Conservation (phyloP, 805 yeast genomes). For the Ogataea ramenticola region DNA sequence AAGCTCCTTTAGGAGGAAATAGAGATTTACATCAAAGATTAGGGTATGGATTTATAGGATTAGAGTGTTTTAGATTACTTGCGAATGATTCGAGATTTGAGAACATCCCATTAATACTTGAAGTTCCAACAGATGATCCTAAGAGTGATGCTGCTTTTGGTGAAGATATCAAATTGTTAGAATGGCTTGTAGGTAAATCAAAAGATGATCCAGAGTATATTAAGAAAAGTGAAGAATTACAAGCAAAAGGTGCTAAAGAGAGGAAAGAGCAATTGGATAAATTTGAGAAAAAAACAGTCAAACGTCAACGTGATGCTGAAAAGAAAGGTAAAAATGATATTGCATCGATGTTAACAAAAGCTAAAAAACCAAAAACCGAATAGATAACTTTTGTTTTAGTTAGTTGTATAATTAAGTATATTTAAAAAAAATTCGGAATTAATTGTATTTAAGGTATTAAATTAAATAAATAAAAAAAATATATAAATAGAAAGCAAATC, state of each 20-base stretch:
- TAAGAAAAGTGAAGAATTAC: conserved; percentile 41
- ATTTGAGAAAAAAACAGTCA: conserved; percentile 45
- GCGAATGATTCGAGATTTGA: conserved; percentile 61
- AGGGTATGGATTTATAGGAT: conserved; percentile 84
- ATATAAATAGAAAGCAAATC: too few species aligned
- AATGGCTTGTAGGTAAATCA: conserved; percentile 63
- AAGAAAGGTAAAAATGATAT: conserved; percentile 12
- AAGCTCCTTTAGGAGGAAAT: conserved; percentile 86
- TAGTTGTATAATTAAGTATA: too few species aligned
- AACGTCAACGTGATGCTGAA: conserved; percentile 15
- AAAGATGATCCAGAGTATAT: conserved; percentile 49
- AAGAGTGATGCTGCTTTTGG: conserved; percentile 64
- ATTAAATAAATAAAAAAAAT: too few species aligned
- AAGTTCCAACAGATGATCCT: conserved; percentile 64
- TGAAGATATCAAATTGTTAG: conserved; percentile 73
- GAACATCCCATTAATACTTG: conserved; percentile 73
- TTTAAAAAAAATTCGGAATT: too few species aligned
- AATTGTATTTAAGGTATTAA: too few species aligned
- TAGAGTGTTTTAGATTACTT: conserved; percentile 73
- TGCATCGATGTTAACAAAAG: conserved; percentile 14
- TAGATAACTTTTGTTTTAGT: too few species aligned
- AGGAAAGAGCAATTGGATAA: conserved; percentile 64
- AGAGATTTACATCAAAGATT: conserved; percentile 86
- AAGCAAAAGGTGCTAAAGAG: conserved; percentile 56
- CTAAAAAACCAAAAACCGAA: conserved; percentile 8